Conservation (phyloP, 257 asterid genomes). For the Leonotis leonurus region DNA sequence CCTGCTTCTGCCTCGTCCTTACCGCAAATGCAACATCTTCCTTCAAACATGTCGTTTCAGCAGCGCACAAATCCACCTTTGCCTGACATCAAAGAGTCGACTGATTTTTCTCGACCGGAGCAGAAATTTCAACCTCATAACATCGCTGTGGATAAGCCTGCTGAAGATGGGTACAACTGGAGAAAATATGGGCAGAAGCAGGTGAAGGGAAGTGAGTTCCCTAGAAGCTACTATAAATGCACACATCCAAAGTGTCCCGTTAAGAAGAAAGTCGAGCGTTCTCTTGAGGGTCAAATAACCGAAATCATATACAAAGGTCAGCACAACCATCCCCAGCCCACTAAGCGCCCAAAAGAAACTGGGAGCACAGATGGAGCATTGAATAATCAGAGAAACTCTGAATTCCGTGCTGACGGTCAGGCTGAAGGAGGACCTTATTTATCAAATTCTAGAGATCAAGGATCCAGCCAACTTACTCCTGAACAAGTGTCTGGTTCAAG, state of each 20-base stretch:
- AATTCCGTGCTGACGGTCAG: conserved; percentile 33
- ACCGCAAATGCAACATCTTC: conserved; percentile 6
- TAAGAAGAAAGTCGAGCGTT: conserved; percentile 66
- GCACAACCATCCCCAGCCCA: conserved; percentile 61
- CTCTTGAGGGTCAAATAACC: conserved; percentile 61
- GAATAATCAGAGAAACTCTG: conserved; percentile 27
- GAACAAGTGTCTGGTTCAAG: conserved; percentile 66
- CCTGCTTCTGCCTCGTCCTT: neutral
- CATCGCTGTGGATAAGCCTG: conserved; percentile 32
- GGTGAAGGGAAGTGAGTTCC: conserved; percentile 64
- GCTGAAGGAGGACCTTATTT: conserved; percentile 25
- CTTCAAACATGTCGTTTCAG: conserved; percentile 10
- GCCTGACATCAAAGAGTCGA: conserved; percentile 11
- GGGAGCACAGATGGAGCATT: conserved; percentile 32
- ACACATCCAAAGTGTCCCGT: conserved; percentile 66
- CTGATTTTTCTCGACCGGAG: conserved; percentile 20
- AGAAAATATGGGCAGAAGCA: conserved; percentile 73
- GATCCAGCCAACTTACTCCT: conserved; percentile 54
- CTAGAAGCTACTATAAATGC: conserved; percentile 69
- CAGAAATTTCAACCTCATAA: conserved; percentile 24
- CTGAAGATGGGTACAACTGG: conserved; percentile 68
- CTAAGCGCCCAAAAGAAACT: conserved; percentile 50
- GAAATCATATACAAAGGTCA: conserved; percentile 79
- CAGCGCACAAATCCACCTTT: conserved; percentile 13
- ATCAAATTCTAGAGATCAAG: conserved; percentile 30